Conservation (phyloP, 108 stramenopile species). For the Aurantiochytrium sp. region DNA sequence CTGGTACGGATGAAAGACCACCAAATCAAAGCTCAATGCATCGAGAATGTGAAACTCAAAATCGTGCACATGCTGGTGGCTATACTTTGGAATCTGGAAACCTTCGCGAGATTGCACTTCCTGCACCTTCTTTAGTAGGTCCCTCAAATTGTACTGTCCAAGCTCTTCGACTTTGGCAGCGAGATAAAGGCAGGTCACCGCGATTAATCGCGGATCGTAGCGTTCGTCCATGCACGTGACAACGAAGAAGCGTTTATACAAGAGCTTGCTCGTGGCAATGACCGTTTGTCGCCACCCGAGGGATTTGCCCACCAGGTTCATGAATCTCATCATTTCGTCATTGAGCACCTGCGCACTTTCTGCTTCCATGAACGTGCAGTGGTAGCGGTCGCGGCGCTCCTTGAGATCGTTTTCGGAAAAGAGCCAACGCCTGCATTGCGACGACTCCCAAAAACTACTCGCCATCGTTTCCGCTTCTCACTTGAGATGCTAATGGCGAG, state of each 20-base stretch:
- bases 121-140: not conserved
- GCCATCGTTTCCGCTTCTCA: not conserved
- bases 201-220: not conserved
- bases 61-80: not conserved
- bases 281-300: not conserved
- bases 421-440: not conserved
- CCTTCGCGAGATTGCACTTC: not conserved
- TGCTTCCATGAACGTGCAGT: not conserved
- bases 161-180: not conserved
- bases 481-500: too few species aligned
- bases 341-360: not conserved
- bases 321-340: not conserved
- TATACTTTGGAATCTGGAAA: not conserved
- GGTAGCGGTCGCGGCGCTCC: not conserved
- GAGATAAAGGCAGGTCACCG: not conserved
- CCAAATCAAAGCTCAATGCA: not conserved
- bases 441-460: not conserved
- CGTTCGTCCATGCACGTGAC: not conserved
- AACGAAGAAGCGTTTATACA: not conserved
- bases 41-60: constrained; percentile 1
- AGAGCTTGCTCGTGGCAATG: not conserved
- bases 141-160: not conserved
- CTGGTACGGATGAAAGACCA: not conserved
- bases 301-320: not conserved
- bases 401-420: not conserved